These are phyloP conservation scores for Zygosaccharomyces bailii DNA, from an alignment of 805 yeast genomes.

Conservation along the genomic window DNA sequence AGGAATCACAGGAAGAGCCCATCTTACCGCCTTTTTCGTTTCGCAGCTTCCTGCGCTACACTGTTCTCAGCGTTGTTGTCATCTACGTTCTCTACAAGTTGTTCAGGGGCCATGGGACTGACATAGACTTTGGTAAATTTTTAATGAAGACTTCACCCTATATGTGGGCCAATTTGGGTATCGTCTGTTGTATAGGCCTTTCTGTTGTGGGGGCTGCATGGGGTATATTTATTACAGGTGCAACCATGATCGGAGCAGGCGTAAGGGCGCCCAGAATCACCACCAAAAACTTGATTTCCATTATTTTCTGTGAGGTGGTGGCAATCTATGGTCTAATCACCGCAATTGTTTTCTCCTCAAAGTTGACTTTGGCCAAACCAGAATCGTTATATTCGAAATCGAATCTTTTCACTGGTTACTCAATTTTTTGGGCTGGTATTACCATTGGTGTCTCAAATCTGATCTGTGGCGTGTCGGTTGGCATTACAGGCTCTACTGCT, in stretches of 20 bases:
- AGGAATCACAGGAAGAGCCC: constrained; percentile 17
- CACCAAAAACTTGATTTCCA: constrained; percentile 91
- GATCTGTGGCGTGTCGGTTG: constrained; percentile 96
- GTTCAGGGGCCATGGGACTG: constrained; percentile 89
- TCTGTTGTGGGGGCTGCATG: constrained; percentile 98
- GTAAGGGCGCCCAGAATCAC: constrained; percentile 97
- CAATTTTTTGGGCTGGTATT: constrained; percentile 96
- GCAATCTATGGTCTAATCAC: constrained; percentile 97
- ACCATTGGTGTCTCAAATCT: constrained; percentile 93
- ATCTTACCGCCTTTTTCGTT: constrained; percentile 19
- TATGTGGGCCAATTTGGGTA: constrained; percentile 94
- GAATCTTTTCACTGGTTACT: constrained; percentile 90
- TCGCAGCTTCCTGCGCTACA: constrained; percentile 21
- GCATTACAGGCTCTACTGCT: constrained; percentile 97
- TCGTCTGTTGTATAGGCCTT: constrained; percentile 85
- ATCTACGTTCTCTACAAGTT: constrained; percentile 40
- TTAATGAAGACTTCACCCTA: constrained; percentile 85
- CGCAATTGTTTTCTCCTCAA: constrained; percentile 95
- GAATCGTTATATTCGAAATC: constrained; percentile 66
- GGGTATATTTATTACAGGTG: constrained; percentile 97
- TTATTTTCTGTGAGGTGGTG: constrained; percentile 98
- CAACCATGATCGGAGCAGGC: constrained; percentile 95
- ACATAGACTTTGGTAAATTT: constrained; percentile 87
- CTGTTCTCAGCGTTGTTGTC: constrained; percentile 21
- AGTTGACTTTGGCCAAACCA: constrained; percentile 66